Evolutionary conservation across 768 basidiomycete species (phyloP).

Genomic region (Leucocoprinus leucothites): DNA sequence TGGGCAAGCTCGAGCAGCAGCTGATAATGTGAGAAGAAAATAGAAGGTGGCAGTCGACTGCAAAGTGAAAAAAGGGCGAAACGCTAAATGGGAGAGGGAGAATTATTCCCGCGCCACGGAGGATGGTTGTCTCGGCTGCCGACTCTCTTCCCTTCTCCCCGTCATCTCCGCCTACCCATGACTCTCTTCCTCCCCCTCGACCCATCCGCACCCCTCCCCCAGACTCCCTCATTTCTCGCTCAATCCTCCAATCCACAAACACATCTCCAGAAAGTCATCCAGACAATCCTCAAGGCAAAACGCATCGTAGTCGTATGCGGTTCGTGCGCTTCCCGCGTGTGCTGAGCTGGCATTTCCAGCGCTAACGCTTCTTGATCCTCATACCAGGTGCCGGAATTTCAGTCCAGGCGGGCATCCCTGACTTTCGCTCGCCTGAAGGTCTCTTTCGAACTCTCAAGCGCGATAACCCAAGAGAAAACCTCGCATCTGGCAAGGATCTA

Average conservation of each 20-base stretch:
- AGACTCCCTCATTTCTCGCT: conserved; percentile 54
- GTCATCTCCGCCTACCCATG: conserved; percentile 35
- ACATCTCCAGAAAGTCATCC: conserved; percentile 54
- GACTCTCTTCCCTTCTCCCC: conserved; percentile 9
- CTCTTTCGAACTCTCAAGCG: conserved; percentile 76
- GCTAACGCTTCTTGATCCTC: neutral
- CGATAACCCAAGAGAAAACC: conserved; percentile 68
- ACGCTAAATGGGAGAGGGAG: neutral
- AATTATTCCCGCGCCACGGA: conserved; percentile 9
- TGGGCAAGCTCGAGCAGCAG: too few species aligned
- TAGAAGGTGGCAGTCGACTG: too few species aligned
- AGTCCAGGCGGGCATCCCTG: conserved; percentile 84
- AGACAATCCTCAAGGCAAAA: conserved; percentile 73
- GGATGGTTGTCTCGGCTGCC: conserved; percentile 9
- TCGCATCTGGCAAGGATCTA: conserved; percentile 79
- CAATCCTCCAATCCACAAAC: conserved; percentile 39
- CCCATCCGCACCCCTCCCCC: conserved; percentile 39
- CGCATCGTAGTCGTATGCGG: conserved; percentile 86
- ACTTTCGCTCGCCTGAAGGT: conserved; percentile 81
- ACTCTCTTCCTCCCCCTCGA: conserved; percentile 65
- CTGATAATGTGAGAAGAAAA: too few species aligned
- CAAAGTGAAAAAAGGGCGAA: neutral
- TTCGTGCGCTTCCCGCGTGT: conserved; percentile 37
- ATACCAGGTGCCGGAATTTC: conserved; percentile 83
- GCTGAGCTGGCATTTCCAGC: conserved; percentile 8